Percentiles rank a stretch among this genome's conserved stretches.
Evolutionary conservation across 2,329 filamentous ascomycete species (phyloP).

Genomic region (Aspergillus hiratsukae): DNA sequence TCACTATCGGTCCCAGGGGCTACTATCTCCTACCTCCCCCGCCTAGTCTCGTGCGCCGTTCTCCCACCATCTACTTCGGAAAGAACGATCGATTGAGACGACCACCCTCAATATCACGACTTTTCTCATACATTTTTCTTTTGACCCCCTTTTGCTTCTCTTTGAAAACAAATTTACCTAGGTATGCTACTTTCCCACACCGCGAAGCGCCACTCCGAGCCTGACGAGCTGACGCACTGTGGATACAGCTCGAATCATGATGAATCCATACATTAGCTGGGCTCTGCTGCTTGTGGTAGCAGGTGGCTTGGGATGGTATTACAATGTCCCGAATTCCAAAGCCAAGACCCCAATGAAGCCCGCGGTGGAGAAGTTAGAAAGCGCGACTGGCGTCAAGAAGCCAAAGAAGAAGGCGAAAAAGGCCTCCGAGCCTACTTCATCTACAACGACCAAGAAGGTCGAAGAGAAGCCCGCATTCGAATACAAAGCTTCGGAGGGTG

Average conservation of each 20-base stretch:
- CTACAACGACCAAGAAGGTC: constrained; percentile 26
- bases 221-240: constrained; percentile 2
- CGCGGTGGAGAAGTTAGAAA: constrained; percentile 32
- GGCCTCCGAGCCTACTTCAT: constrained; percentile 20
- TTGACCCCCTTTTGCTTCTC: neutral
- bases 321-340: constrained; percentile 33
- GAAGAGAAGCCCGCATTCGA: constrained; percentile 30
- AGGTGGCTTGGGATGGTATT: constrained; percentile 40
- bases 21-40: neutral
- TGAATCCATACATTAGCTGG: constrained; percentile 44
- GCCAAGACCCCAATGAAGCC: constrained; percentile 27
- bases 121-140: neutral
- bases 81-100: neutral
- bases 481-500: constrained; percentile 23
- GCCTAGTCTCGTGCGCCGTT: neutral
- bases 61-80: neutral
- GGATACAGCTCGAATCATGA: constrained; percentile 24
- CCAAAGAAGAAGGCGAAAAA: constrained; percentile 39
- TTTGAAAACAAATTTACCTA: constrained; percentile 4
- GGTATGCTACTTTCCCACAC: constrained; percentile 1
- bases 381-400: constrained; percentile 33
- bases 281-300: constrained; percentile 40
- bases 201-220: neutral
- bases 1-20: neutral
- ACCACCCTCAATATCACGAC: neutral